These are phyloP conservation scores for Lentinula sp. DNA, from an alignment of 768 basidiomycete genomes.

Conservation along the genomic window DNA sequence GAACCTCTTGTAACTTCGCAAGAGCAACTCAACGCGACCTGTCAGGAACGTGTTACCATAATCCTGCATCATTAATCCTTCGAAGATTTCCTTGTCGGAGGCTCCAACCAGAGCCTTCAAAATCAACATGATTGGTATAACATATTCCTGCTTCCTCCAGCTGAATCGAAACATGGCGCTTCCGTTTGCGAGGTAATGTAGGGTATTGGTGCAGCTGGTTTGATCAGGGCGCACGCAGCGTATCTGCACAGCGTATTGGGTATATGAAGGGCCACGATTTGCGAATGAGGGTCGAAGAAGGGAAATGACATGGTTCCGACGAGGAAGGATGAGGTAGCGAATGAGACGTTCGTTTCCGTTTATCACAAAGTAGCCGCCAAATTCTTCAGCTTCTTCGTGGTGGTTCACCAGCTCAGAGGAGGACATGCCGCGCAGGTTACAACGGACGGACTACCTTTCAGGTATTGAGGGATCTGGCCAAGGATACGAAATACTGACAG, in stretches of 20 bases:
- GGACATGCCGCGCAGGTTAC: constrained; percentile 82
- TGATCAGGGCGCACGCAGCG: constrained; percentile 93
- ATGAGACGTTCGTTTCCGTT: constrained; percentile 99
- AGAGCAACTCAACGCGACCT: constrained; percentile 89
- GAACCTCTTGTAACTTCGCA: constrained; percentile 95
- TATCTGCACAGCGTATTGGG: constrained; percentile 90
- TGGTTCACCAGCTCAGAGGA: constrained; percentile 82
- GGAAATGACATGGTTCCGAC: constrained; percentile 92
- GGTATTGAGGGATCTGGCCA: not conserved
- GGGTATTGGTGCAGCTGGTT: constrained; percentile 86
- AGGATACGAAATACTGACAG: not conserved
- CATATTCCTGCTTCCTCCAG: constrained; percentile 97
- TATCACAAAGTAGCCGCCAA: constrained; percentile 97
- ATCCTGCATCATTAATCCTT: constrained; percentile 94
- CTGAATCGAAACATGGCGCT: constrained; percentile 95
- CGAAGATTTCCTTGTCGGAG: constrained; percentile 94
- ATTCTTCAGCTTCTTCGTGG: constrained; percentile 97
- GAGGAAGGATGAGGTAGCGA: constrained; percentile 93
- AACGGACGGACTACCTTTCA: constrained; percentile 69
- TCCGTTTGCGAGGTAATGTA: constrained; percentile 97
- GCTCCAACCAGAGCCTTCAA: constrained; percentile 89
- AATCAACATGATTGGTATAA: constrained; percentile 94
- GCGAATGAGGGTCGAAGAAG: constrained; percentile 87
- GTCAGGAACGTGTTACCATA: constrained; percentile 96
- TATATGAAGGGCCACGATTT: constrained; percentile 93